Percentiles rank a stretch among this genome's conserved stretches.
Conservation (phyloP, 2,329 filamentous ascomycete genomes). For the Neoascochyta sp. region DNA sequence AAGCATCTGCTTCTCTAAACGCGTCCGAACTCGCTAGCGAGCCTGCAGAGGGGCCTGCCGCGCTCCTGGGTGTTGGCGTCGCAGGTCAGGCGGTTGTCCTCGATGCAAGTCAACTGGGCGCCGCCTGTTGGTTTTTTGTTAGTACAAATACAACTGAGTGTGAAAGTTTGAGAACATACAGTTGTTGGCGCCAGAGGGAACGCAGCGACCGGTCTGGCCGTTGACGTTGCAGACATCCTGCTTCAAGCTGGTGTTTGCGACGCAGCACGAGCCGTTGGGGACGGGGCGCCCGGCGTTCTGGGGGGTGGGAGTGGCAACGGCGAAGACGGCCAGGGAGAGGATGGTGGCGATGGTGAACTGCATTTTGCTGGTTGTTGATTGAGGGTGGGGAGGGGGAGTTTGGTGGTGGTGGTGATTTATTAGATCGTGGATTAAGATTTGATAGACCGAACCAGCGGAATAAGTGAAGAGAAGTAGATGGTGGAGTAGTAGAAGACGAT, state of each 20-base stretch:
- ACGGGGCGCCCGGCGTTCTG: constrained; percentile 26
- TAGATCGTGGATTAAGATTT: too few relatives aligned
- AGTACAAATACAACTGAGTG: background rate
- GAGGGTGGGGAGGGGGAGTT: too few relatives aligned
- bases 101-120: constrained; percentile 25
- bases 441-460: too few relatives aligned
- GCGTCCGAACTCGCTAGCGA: constrained; percentile 5
- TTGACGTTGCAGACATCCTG: constrained; percentile 32
- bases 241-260: constrained; percentile 26
- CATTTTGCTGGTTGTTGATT: constrained; percentile 15
- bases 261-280: constrained; percentile 22
- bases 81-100: constrained; percentile 21
- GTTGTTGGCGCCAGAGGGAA: constrained; percentile 21
- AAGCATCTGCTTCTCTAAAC: too few relatives aligned
- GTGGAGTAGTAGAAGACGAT: too few relatives aligned
- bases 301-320: constrained; percentile 15
- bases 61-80: constrained; percentile 23
- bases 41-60: constrained; percentile 17
- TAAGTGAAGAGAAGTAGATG: background rate
- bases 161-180: constrained; percentile 15
- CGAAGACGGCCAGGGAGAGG: constrained; percentile 18
- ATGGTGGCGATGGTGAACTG: constrained; percentile 19
- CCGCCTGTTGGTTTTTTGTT: too few relatives aligned
- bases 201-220: constrained; percentile 24
- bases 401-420: too few relatives aligned